Evolutionary conservation across 2,329 filamentous ascomycete genomes (phyloP), one percentile per base, ranked within the genome.

Genomic region (Sporothrix sp.): DNA sequence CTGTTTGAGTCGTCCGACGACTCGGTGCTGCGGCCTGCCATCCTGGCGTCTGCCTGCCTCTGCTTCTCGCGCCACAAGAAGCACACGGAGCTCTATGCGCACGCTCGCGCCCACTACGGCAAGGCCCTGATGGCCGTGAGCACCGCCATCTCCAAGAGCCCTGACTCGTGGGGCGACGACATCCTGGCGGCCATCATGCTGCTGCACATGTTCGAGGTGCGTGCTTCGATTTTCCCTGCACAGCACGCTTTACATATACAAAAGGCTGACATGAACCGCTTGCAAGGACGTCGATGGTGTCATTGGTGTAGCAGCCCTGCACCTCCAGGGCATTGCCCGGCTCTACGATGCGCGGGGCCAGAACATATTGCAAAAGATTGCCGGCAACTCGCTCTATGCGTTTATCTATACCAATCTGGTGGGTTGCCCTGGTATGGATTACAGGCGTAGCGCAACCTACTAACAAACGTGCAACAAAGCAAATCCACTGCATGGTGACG

Each of bases 321-420:
- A 44, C 16, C 42, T 44, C 42, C 32, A 33, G 7, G 42, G 42
- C 11, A 44, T 44, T 16, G 42, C 42, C 11, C 42, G 42, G n/a
- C 28, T 44, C 1, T 44, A 44, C 8, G 42, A 44, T n/a, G 16
- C 10, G 3, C 42, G 42, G 11, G 42, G 42, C n/a, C 27, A 33
- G 13, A 44, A 33, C 18, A 5, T 44, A 11, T 13, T 44, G 28
- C 10, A 27, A 21, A 44, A 44, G 28, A 44, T 44, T 18, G 25
- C 42, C 7, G 42, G 42, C 28, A 44, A 18, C 28, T 27, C 42
- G 14, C 42, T 44, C 28, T 44, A 44, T 16, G 42, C 27, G 6
- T 44, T 27, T 27, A 44, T 44, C 42, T 44, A 33, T n/a, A 13
- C 42, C 21, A 28, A 33, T 28, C 20, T 44, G 42, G 42, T 44